Conservation (phyloP, 495 filamentous ascomycete species). For the Chaetomium cochliodes region DNA sequence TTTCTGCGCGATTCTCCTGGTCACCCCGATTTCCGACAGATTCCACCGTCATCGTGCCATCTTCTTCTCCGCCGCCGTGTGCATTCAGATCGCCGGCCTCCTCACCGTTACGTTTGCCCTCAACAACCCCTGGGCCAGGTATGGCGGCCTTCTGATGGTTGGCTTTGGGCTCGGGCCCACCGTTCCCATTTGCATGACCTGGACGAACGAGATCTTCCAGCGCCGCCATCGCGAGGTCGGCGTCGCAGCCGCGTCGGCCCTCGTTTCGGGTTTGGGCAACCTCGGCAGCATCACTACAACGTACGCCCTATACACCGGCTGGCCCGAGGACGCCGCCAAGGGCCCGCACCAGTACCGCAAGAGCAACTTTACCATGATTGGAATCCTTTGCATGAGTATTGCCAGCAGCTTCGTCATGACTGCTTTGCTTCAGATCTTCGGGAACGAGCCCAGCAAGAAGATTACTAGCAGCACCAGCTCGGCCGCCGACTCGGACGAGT, state of each 20-base stretch:
- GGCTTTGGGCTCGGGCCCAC: slow-evolving; percentile 91
- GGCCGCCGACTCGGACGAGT: slow-evolving; percentile 47
- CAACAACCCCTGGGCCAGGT: slow-evolving; percentile 74
- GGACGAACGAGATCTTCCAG: slow-evolving; percentile 90
- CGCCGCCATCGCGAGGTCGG: slow-evolving; percentile 85
- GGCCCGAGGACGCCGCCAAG: slow-evolving; percentile 66
- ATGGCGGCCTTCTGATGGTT: slow-evolving; percentile 84
- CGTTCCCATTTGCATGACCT: slow-evolving; percentile 89
- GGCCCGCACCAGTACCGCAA: slow-evolving; percentile 73
- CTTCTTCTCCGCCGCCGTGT: slow-evolving; percentile 73
- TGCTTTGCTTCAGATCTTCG: slow-evolving; percentile 60
- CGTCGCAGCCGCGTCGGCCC: slow-evolving; percentile 81
- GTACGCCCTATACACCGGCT: slow-evolving; percentile 84
- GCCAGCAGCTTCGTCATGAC: slow-evolving; percentile 66
- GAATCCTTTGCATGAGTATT: slow-evolving; percentile 77
- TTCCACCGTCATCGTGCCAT: slow-evolving; percentile 81
- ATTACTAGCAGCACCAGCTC: slow-evolving; percentile 33
- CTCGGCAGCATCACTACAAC: slow-evolving; percentile 82
- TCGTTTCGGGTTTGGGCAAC: slow-evolving; percentile 85
- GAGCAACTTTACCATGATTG: slow-evolving; percentile 86
- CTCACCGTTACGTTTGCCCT: slow-evolving; percentile 75
- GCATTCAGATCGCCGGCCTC: slow-evolving; percentile 79
- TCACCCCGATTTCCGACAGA: slow-evolving; percentile 81
- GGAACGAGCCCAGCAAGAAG: slow-evolving; percentile 53
- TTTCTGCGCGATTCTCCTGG: slow-evolving; percentile 79